phyloP scores from a whole-genome alignment of 1,139 yeast genomes.

The Pichia sp. region DNA sequence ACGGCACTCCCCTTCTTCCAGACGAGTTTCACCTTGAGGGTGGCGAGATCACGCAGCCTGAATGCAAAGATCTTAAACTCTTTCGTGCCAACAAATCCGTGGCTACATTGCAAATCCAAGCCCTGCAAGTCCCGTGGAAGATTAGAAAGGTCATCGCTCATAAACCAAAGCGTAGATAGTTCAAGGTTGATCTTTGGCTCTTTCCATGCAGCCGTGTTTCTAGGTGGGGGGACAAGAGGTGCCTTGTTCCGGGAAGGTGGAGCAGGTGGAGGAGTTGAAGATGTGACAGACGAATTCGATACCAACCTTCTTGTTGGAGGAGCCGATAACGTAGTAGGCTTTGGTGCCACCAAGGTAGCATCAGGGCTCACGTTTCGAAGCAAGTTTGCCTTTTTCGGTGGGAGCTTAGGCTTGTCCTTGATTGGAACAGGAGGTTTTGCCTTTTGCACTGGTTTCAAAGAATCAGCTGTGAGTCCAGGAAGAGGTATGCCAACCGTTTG shows the following conservation, averaged over 20 bases:
- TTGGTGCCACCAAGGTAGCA: neutral
- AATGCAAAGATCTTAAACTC: conserved; percentile 33
- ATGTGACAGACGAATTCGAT: conserved; percentile 6
- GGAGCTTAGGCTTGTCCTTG: conserved; percentile 3
- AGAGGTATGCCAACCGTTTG: conserved; percentile 10
- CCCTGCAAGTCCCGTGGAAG: conserved; percentile 41
- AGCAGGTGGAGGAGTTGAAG: conserved; percentile 18
- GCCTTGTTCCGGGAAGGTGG: conserved; percentile 19
- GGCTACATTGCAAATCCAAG: conserved; percentile 37
- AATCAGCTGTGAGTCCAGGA: conserved; percentile 13
- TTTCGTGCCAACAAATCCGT: conserved; percentile 28
- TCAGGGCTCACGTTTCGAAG: neutral
- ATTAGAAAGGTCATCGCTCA: conserved; percentile 28
- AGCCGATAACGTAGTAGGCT: conserved; percentile 9
- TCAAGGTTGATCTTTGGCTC: conserved; percentile 42
- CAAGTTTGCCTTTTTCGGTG: neutral
- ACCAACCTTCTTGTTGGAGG: conserved; percentile 14
- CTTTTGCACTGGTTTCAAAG: conserved; percentile 7
- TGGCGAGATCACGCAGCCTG: conserved; percentile 50
- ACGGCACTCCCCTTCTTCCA: conserved; percentile 41
- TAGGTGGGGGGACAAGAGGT: conserved; percentile 23
- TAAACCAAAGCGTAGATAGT: conserved; percentile 45
- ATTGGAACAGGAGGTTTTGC: conserved; percentile 9
- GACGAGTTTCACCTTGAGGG: conserved; percentile 41
- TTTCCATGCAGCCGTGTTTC: conserved; percentile 21